Evolutionary conservation across 257 asterid genomes (phyloP).

Genomic region (Penstemon newberryi): DNA sequence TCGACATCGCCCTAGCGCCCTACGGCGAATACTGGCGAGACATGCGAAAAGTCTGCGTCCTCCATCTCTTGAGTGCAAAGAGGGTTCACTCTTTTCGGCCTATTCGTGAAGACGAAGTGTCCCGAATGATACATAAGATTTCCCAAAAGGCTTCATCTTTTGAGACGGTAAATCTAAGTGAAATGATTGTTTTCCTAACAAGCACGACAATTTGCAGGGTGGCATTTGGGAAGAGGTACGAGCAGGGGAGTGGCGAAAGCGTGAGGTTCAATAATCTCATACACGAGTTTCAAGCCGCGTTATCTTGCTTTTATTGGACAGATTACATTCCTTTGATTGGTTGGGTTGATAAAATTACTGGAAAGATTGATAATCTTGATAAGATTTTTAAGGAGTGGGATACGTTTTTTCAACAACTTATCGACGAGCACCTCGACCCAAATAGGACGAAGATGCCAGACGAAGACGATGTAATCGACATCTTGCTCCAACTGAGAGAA

Average conservation of each 20-base stretch:
- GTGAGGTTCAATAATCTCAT: background rate
- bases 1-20: constrained; percentile 33
- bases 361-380: constrained; percentile 30
- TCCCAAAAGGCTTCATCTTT: background rate
- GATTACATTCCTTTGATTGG: constrained; percentile 38
- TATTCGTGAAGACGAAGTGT: constrained; percentile 26
- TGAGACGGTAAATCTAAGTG: constrained; percentile 12
- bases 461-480: background rate
- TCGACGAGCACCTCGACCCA: constrained; percentile 8
- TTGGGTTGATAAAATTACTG: constrained; percentile 34
- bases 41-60: constrained; percentile 23
- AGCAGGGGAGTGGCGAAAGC: constrained; percentile 17
- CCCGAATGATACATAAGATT: background rate
- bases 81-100: constrained; percentile 25
- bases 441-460: background rate
- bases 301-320: constrained; percentile 7
- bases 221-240: constrained; percentile 31
- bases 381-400: constrained; percentile 27
- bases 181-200: constrained; percentile 10
- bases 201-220: constrained; percentile 22
- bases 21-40: constrained; percentile 31
- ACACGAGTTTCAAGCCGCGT: background rate
- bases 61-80: constrained; percentile 30
- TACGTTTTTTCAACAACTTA: constrained; percentile 1
- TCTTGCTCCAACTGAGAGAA: constrained; percentile 15